Conservation (phyloP, 2,329 filamentous ascomycete genomes). For the Cercospora beticola region DNA sequence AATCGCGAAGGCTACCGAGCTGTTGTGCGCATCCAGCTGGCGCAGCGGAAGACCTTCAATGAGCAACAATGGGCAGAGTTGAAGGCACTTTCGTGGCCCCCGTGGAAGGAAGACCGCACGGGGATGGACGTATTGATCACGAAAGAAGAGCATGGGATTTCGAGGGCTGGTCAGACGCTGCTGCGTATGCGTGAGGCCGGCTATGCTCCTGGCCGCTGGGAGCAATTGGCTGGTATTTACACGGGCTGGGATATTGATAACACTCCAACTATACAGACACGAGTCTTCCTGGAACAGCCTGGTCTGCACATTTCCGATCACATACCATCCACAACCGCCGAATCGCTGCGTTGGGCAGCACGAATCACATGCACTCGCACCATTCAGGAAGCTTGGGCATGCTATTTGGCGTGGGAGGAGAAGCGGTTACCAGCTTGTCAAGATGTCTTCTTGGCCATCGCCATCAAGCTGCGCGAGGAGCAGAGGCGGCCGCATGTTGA, state of each 20-base stretch:
- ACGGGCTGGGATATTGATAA: slow-evolving; percentile 63
- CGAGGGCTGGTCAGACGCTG: slow-evolving; percentile 57
- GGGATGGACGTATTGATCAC: slow-evolving; percentile 60
- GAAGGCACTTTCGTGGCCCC: slow-evolving; percentile 63
- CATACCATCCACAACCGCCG: background rate
- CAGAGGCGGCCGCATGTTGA: slow-evolving; percentile 7
- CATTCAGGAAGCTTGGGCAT: slow-evolving; percentile 64
- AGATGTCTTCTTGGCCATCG: slow-evolving; percentile 57
- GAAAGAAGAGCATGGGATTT: slow-evolving; percentile 56
- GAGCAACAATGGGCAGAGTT: slow-evolving; percentile 60
- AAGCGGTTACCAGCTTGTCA: slow-evolving; percentile 40
- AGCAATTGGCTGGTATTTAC: slow-evolving; percentile 54
- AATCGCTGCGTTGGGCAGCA: slow-evolving; percentile 51
- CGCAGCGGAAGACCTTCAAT: slow-evolving; percentile 55
- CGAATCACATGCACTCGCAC: slow-evolving; percentile 61
- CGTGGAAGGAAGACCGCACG: slow-evolving; percentile 62
- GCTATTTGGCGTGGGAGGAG: slow-evolving; percentile 58
- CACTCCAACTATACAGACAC: slow-evolving; percentile 63
- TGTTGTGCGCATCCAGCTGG: slow-evolving; percentile 57
- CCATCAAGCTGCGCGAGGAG: slow-evolving; percentile 53
- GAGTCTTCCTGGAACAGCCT: slow-evolving; percentile 42
- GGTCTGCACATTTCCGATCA: slow-evolving; percentile 20
- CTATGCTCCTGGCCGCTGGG: slow-evolving; percentile 54
- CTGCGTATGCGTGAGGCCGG: slow-evolving; percentile 60
- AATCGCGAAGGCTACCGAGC: slow-evolving; percentile 59